These are phyloP conservation scores for Arxiozyma bovina DNA, from an alignment of 1,139 yeast species.

Conservation along the genomic window DNA sequence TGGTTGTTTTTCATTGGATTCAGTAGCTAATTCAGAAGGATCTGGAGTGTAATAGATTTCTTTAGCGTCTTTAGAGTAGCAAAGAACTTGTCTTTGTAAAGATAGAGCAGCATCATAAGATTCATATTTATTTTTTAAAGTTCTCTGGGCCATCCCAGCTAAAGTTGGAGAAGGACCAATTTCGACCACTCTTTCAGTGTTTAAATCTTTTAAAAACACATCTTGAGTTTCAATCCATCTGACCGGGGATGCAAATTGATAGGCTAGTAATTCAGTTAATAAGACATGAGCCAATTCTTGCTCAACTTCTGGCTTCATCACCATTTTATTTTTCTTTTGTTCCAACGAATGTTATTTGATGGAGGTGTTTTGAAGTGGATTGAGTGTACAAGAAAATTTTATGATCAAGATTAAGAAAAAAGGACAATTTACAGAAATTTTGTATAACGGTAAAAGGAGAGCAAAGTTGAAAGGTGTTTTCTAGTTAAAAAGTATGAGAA, in stretches of 20 bases:
- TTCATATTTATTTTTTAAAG: conserved; percentile 92
- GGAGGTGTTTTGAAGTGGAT: not conserved
- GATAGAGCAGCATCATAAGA: conserved; percentile 96
- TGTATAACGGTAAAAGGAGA: not conserved
- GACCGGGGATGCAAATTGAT: conserved; percentile 98
- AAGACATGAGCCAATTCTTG: conserved; percentile 94
- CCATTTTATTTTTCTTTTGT: conserved; percentile 11
- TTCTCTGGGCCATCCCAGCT: conserved; percentile 97
- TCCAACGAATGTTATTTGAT: not conserved
- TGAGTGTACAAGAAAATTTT: not conserved
- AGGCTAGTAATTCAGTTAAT: conserved; percentile 90
- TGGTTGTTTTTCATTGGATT: conserved; percentile 33
- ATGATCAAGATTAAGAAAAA: not conserved
- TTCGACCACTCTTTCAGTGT: conserved; percentile 94
- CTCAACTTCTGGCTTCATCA: conserved; percentile 94
- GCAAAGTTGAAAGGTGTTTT: not conserved
- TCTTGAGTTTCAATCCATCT: conserved; percentile 99
- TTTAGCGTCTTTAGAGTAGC: conserved; percentile 91
- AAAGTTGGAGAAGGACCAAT: conserved; percentile 98
- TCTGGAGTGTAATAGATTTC: conserved; percentile 95
- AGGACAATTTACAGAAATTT: not conserved
- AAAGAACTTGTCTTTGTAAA: conserved; percentile 89
- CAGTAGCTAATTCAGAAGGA: conserved; percentile 37
- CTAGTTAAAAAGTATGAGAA: too few relatives aligned
- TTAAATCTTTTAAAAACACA: conserved; percentile 86